Evolutionary conservation across 1,284 basidiomycete species (phyloP).

Genomic region (Trichosporon asahii): DNA sequence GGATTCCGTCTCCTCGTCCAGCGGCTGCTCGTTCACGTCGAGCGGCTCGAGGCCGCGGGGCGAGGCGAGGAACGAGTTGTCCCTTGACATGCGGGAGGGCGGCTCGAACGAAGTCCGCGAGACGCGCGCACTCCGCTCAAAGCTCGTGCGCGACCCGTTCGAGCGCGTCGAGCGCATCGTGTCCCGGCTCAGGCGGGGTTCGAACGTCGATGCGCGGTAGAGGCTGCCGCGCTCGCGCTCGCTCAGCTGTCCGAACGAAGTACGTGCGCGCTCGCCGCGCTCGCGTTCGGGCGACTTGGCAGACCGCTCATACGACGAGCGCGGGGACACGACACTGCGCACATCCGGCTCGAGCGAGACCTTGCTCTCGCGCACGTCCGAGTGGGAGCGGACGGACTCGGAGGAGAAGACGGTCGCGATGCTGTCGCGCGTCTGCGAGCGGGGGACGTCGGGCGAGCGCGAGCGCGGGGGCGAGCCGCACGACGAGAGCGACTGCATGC

Average conservation of each 20-base stretch:
- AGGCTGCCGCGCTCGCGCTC: slow-evolving; percentile 4
- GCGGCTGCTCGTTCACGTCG: slow-evolving; percentile 8
- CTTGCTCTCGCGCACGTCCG: neutral
- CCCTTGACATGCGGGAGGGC: neutral
- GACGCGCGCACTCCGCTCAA: neutral
- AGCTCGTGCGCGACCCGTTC: neutral
- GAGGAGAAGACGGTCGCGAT: neutral
- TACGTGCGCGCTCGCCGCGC: neutral
- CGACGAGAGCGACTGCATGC: slow-evolving; percentile 6
- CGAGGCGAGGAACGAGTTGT: neutral
- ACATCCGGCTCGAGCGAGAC: slow-evolving; percentile 4
- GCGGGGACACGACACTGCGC: neutral
- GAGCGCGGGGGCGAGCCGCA: neutral
- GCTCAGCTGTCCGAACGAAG: neutral
- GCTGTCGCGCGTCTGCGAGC: slow-evolving; percentile 6
- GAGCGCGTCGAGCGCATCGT: neutral
- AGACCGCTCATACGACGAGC: neutral
- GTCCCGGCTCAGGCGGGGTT: slow-evolving; percentile 1
- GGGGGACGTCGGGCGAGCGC: neutral
- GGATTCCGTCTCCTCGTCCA: slow-evolving; percentile 10
- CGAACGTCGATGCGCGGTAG: neutral
- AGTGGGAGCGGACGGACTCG: neutral
- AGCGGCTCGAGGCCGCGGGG: neutral
- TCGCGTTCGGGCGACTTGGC: neutral
- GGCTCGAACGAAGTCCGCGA: neutral